Base-by-base conservation (phyloP, 768 basidiomycete genomes). In the Phanerochaete sordida region DNA sequence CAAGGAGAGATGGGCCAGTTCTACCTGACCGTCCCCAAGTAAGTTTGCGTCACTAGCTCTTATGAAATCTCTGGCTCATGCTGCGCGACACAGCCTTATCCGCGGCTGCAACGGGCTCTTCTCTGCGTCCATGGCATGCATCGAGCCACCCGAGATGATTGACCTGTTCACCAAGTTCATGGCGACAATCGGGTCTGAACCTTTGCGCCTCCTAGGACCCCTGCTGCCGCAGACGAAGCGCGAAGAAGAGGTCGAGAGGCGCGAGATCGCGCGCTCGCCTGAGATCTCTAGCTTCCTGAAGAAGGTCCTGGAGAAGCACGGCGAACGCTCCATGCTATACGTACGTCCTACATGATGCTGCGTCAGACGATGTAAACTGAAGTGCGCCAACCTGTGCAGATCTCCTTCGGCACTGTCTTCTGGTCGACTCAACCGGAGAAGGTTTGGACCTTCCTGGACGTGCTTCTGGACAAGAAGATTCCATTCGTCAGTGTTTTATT, bases 371-470 rank as follows among this genome's bases (percentile, higher is more conserved):
- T 35, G 33, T 6, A 7, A 13, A 35, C 33, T 35, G 33, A 35
- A 35, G 6, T 6, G 33, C 33, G 6, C 33, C 13, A 23, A 15
- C 0, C 12, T 13, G 23, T 15, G 39, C 26, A 70, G 69, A 64
- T 68, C 45, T 68, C 69, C 4, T 68, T 70, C 43, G 69, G 69
- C 2, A 61, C 65, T 3, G 33, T 66, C 1, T 62, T 63, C 46
- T 68, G 68, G 65, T 59, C 66, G n/a, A 45, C 58, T 13, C 59
- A 63, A 8, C 59, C 64, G 19, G 63, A 65, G 21, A 61, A 65
- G 19, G 24, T 66, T 1, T 67, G 63, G 60, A 47, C 61, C 1
- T 59, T 69, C 48, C 37, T 70, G 2, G 66, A 66, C 37, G 63
- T 68, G 5, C 51, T 69, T 28, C 60, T 68, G 30, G 65, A 69